A percentile compares a stretch with the other conserved stretches of the same genome.
Conservation (phyloP, 495 filamentous ascomycete species). For the Penicillium arizonense region DNA sequence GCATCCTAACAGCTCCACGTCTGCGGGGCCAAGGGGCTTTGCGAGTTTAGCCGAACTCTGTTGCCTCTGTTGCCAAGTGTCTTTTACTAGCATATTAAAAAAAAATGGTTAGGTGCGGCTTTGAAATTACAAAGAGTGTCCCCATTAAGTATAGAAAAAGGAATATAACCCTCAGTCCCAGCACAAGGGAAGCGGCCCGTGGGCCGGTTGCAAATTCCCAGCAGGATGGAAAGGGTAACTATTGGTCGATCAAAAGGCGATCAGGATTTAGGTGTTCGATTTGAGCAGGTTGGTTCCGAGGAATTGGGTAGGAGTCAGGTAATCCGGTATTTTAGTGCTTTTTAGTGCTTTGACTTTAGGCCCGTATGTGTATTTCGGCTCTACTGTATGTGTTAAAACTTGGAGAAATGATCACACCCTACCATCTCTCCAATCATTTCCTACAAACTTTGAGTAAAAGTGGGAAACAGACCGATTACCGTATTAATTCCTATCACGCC, state of each 20-base stretch:
- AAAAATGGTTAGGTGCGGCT: no score
- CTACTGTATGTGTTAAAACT: no score
- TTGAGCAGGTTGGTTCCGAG: neutral
- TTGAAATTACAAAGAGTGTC: no score
- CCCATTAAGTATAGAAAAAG: neutral
- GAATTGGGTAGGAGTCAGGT: neutral
- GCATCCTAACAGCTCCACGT: conserved; percentile 17
- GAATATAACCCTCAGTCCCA: conserved; percentile 3
- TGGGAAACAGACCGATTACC: no score
- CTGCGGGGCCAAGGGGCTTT: conserved; percentile 15
- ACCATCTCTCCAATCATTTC: neutral
- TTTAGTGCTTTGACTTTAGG: no score
- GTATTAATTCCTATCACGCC: conserved; percentile 2
- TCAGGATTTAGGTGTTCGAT: neutral
- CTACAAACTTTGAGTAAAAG: neutral
- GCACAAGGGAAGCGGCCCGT: conserved; percentile 16
- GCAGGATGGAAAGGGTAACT: conserved; percentile 8
- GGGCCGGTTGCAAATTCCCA: conserved; percentile 22
- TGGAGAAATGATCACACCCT: no score
- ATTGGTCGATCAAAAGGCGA: conserved; percentile 18
- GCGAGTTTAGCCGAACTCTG: neutral
- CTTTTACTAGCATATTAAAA: no score
- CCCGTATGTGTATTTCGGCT: no score
- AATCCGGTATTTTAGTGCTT: no score
- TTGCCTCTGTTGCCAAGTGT: neutral